Evolutionary conservation across 441 rosid species (phyloP), one percentile per base, ranked within the genome.

Genomic region (Mallotus repandus): DNA sequence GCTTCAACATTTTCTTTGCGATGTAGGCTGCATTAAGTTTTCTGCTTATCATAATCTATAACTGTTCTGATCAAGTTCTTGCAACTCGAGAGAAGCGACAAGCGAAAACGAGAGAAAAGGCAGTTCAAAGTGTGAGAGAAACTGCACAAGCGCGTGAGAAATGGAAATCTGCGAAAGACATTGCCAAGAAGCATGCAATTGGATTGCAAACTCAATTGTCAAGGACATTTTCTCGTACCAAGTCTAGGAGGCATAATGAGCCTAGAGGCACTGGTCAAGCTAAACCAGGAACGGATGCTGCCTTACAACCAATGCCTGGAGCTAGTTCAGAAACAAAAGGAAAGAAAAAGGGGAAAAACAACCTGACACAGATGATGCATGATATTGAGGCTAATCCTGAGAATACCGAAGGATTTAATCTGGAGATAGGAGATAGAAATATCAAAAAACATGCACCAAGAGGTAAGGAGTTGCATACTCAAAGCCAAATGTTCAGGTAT

Each of bases 31-130:
- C 88, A 76, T 58, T 94, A 63, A 79, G 86, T 68, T 83, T 93
- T 83, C 74, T 92, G 74, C 88, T 92, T 18, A 76, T 96, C 81
- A 86, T 96, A 72, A 84, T 96, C 59, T 91, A 93, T 74, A 94
- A 94, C 86, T 96, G 96, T 83, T 94, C 99, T 22, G 99, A 96
- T 71, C 99, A 94, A 92, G 96, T 89, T 68, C 88, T 96, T 38
- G 84, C 92, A 2, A 94, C 98, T 6, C 85, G 97, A 78, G 98
- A 91, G 80, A 88, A 79, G 84, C 85, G 92, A 73, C 87, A 86
- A 58, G 98, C 97, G 50, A 75, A 89, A 85, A 85, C 98, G 22
- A 87, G 99, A 63, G 98, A 94, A 70, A 86, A 88, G 77, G 94
- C 96, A 72, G 93, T 87, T 58, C 91, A 88, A 59, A 89, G 91